These are phyloP conservation scores for Sugiyamaella novakii DNA, from an alignment of 1,139 yeast species.

Conservation along the genomic window DNA sequence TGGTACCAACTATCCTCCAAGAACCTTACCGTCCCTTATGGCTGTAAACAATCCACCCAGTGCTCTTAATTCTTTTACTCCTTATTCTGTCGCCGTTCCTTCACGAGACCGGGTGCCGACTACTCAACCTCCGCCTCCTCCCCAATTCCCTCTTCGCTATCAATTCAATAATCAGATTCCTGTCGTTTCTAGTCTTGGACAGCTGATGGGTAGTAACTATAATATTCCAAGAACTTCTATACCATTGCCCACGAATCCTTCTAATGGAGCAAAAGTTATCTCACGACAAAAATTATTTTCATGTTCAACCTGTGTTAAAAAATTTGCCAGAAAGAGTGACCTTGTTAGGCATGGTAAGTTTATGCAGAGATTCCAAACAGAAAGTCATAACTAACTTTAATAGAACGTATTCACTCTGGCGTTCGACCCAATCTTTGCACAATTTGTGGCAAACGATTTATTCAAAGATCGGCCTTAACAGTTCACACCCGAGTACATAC, in stretches of 20 bases:
- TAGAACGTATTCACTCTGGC: conserved; percentile 78
- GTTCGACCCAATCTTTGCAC: conserved; percentile 53
- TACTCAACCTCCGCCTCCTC: conserved; percentile 9
- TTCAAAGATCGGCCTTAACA: conserved; percentile 70
- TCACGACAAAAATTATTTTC: conserved; percentile 29
- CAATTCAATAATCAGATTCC: conserved; percentile 7
- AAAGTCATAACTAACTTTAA: conserved; percentile 44
- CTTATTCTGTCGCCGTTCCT: background rate
- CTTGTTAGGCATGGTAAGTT: conserved; percentile 56
- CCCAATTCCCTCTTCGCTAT: conserved; percentile 8
- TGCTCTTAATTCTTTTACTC: background rate
- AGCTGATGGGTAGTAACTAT: background rate
- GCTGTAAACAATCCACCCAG: background rate
- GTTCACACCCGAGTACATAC: conserved; percentile 80
- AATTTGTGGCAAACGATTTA: conserved; percentile 56
- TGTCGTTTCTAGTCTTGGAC: background rate
- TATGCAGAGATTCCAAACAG: no score
- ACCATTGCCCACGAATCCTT: background rate
- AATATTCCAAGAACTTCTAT: background rate
- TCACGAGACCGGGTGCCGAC: background rate
- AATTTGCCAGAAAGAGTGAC: conserved; percentile 63
- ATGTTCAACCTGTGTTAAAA: conserved; percentile 39
- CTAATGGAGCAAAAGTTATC: background rate
- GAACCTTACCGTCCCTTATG: conserved; percentile 4
- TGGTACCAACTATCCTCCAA: background rate